Percentiles rank a stretch among this genome's conserved stretches.
phyloP scores from a whole-genome alignment of 2,329 filamentous ascomycete genomes.

The Chaetomium sp. region DNA sequence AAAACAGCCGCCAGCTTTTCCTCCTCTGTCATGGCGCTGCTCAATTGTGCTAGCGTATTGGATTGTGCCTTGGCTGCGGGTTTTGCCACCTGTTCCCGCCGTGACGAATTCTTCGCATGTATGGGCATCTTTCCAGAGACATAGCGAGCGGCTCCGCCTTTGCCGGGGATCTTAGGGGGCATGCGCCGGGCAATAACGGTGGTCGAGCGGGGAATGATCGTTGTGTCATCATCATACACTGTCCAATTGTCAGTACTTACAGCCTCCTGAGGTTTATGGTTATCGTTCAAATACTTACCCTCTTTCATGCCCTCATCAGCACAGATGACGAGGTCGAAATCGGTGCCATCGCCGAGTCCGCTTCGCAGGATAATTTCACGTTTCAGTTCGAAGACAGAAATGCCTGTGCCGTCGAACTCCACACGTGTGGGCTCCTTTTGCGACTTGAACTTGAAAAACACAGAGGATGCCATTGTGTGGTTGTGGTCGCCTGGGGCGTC shows the following conservation, averaged over 20 bases:
- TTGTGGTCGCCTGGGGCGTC: slow-evolving; percentile 2
- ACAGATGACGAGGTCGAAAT: slow-evolving; percentile 93
- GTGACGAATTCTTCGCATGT: slow-evolving; percentile 72
- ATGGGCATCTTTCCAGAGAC: slow-evolving; percentile 93
- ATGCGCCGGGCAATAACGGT: slow-evolving; percentile 84
- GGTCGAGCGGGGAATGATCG: slow-evolving; percentile 91
- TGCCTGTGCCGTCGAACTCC: slow-evolving; percentile 94
- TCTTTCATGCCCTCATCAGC: slow-evolving; percentile 78
- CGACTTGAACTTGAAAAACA: slow-evolving; percentile 99
- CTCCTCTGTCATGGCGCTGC: slow-evolving; percentile 80
- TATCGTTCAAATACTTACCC: slow-evolving; percentile 49
- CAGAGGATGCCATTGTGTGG: slow-evolving; percentile 79
- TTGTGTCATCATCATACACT: slow-evolving; percentile 98
- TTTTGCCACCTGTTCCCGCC: slow-evolving; percentile 58
- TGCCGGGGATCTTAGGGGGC: slow-evolving; percentile 76
- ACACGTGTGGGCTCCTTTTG: slow-evolving; percentile 92
- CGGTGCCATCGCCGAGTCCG: slow-evolving; percentile 87
- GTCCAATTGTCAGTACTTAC: slow-evolving; percentile 27
- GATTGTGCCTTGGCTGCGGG: slow-evolving; percentile 48
- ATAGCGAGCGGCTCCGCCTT: slow-evolving; percentile 87
- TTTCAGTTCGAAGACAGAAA: slow-evolving; percentile 97
- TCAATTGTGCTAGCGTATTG: slow-evolving; percentile 59
- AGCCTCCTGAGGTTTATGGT: not conserved
- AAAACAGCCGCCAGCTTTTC: slow-evolving; percentile 92
- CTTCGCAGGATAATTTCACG: slow-evolving; percentile 96